Base-by-base conservation (phyloP, 345 rosid species). In the Salix viminalis region DNA sequence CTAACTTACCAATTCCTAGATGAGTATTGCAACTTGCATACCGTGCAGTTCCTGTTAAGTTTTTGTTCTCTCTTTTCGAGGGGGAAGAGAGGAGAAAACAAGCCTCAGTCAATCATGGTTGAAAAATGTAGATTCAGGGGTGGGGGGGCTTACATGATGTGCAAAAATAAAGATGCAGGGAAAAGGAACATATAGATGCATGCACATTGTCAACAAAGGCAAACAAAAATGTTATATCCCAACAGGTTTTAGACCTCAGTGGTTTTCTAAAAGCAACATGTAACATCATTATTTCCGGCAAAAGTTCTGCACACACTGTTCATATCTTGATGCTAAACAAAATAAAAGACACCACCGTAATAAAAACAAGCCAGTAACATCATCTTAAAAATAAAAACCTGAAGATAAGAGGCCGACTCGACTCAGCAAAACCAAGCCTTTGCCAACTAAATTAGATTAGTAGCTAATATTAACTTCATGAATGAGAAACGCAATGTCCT, bases 1-100 rank as follows among this genome's bases (percentile, higher is more conserved):
- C 5, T 23, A 9, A 44, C 83, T 84, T 86, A 96, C 99, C 98
- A 79, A 93, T 96, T 66, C 99, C 99, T 76, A 92, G 99, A 83
- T 96, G 99, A 26, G 99, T 93, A 76, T 96, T 96, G 86, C 98
- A 90, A 84, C 99, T 96, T 11, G 98, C 98, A 86, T 96, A 96
- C 21, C 98, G 84, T 32, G 99, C 99, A 69, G 99, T 96, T 72
- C 99, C 99, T 0, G 98, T 96, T 79, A 96, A 86, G 78, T 91
- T 96, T 77, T 96, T 96, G 79, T 96, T 93, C 77, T 96, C 99
- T 91, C 99, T 96, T 89, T 41, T 74, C 5, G 21, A 12, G 1
- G 4, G 36, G 37, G 28, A n/a, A 24, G 28, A 13, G 23, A n/a
- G 24, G 62, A 58, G 23, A 10, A 56, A 58, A 3, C 13, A 4